Evolutionary conservation across 2,329 filamentous ascomycete species (phyloP).

Genomic region (Cyphellophora europaea): DNA sequence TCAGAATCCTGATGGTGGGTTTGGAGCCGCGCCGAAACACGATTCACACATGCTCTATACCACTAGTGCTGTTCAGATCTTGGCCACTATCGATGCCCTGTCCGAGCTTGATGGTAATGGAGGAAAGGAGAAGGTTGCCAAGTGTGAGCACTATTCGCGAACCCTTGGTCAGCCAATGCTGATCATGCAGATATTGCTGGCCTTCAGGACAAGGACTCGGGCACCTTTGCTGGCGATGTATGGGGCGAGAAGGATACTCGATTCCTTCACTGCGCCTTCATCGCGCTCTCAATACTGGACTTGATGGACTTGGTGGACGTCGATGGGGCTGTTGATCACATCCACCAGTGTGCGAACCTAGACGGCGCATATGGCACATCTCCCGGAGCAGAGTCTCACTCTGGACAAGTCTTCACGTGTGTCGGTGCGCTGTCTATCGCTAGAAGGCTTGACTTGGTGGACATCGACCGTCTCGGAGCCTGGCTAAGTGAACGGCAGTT

Average conservation of each 20-base stretch:
- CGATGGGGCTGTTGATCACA: slow-evolving; percentile 66
- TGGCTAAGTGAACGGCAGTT: slow-evolving; percentile 94
- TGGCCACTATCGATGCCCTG: slow-evolving; percentile 77
- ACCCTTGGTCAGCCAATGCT: slow-evolving; percentile 1
- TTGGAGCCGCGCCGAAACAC: slow-evolving; percentile 87
- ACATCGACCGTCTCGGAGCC: slow-evolving; percentile 69
- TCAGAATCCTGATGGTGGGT: slow-evolving; percentile 78
- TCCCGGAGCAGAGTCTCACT: slow-evolving; percentile 87
- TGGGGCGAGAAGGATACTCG: slow-evolving; percentile 96
- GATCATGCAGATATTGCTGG: slow-evolving; percentile 1
- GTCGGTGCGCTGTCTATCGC: slow-evolving; percentile 79
- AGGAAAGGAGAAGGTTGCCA: slow-evolving; percentile 63
- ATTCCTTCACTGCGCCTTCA: slow-evolving; percentile 84
- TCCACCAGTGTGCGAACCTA: slow-evolving; percentile 79
- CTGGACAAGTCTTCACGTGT: slow-evolving; percentile 93
- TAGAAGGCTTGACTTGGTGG: slow-evolving; percentile 68
- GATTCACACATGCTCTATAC: slow-evolving; percentile 96
- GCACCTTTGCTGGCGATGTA: slow-evolving; percentile 86
- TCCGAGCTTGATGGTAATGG: slow-evolving; percentile 68
- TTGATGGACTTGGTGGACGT: slow-evolving; percentile 67
- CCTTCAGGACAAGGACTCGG: slow-evolving; percentile 68
- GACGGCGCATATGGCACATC: slow-evolving; percentile 88
- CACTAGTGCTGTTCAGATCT: slow-evolving; percentile 86
- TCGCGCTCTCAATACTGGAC: slow-evolving; percentile 75
- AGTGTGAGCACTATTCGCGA: slow-evolving; percentile 45